Percentiles rank a stretch among this genome's conserved stretches.
Conservation (phyloP, 768 basidiomycete species). For the Hericium erinaceus region DNA sequence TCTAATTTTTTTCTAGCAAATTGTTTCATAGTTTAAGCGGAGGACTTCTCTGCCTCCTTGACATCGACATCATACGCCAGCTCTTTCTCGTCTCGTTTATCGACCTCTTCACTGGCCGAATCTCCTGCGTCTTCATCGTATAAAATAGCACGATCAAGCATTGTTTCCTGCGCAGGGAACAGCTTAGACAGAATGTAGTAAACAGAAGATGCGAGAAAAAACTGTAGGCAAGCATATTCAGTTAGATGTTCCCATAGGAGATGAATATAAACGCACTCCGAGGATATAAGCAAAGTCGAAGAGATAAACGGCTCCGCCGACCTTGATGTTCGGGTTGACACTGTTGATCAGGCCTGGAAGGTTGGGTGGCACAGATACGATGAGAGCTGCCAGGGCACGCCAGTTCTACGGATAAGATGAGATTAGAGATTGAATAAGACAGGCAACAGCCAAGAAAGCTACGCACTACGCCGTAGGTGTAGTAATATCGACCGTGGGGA, state of each 20-base stretch:
- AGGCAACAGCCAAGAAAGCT: slow-evolving; percentile 1
- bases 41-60: neutral
- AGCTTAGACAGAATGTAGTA: slow-evolving; percentile 8
- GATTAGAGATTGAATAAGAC: neutral
- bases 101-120: neutral
- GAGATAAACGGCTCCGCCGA: slow-evolving; percentile 46
- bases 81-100: neutral
- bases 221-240: neutral
- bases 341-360: slow-evolving; percentile 71
- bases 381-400: slow-evolving; percentile 61
- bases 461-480: slow-evolving; percentile 63
- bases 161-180: slow-evolving; percentile 10
- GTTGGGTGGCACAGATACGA: slow-evolving; percentile 59
- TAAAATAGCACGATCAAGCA: slow-evolving; percentile 10
- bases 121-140: slow-evolving; percentile 1
- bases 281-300: slow-evolving; percentile 74
- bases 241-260: neutral
- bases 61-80: neutral
- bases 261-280: slow-evolving; percentile 33
- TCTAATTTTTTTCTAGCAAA: no score
- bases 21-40: neutral
- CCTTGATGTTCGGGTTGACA: slow-evolving; percentile 55
- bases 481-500: slow-evolving; percentile 71
- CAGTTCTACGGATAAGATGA: slow-evolving; percentile 52
- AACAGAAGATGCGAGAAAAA: slow-evolving; percentile 8